Percentiles rank a stretch among this genome's conserved stretches.
Evolutionary conservation across 1,284 basidiomycete genomes (phyloP).

Genomic region (Malassezia obtusa): DNA sequence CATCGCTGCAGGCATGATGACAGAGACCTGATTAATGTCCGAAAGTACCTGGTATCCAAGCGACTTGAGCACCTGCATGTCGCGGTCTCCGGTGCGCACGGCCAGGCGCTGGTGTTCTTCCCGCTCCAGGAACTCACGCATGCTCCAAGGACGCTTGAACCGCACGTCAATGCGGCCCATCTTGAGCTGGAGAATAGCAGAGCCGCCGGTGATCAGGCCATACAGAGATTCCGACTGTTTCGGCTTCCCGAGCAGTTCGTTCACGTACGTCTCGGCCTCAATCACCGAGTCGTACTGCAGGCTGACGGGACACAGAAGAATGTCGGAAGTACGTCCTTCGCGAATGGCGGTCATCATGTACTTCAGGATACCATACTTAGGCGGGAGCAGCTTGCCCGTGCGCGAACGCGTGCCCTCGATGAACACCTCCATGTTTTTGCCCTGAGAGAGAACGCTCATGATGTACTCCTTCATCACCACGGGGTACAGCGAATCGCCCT

Average conservation of each 20-base stretch:
- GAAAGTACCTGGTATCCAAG: conserved; percentile 47
- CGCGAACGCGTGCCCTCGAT: conserved; percentile 49
- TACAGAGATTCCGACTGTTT: conserved; percentile 49
- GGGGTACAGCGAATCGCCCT: conserved; percentile 48
- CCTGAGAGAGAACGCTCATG: conserved; percentile 42
- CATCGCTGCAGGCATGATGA: conserved; percentile 49
- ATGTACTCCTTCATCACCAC: conserved; percentile 49
- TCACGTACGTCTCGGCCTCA: conserved; percentile 48
- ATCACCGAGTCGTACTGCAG: conserved; percentile 50
- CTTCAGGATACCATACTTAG: conserved; percentile 49
- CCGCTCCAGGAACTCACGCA: conserved; percentile 45
- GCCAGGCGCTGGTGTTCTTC: conserved; percentile 25
- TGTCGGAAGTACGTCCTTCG: conserved; percentile 42
- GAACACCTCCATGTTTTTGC: conserved; percentile 48
- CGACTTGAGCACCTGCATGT: conserved; percentile 42
- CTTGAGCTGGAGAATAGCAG: conserved; percentile 45
- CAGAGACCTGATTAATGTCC: conserved; percentile 49
- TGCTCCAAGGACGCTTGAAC: conserved; percentile 49
- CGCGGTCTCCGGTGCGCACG: conserved; percentile 25
- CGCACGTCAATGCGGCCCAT: conserved; percentile 49
- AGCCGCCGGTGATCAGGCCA: conserved; percentile 43
- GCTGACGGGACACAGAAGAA: conserved; percentile 48
- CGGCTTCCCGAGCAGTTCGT: conserved; percentile 49
- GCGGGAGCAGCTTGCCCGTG: conserved; percentile 49
- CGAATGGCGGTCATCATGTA: conserved; percentile 47